These are phyloP conservation scores for Penicillium decumbens DNA, from an alignment of 2,329 filamentous ascomycete genomes.

Conservation along the genomic window DNA sequence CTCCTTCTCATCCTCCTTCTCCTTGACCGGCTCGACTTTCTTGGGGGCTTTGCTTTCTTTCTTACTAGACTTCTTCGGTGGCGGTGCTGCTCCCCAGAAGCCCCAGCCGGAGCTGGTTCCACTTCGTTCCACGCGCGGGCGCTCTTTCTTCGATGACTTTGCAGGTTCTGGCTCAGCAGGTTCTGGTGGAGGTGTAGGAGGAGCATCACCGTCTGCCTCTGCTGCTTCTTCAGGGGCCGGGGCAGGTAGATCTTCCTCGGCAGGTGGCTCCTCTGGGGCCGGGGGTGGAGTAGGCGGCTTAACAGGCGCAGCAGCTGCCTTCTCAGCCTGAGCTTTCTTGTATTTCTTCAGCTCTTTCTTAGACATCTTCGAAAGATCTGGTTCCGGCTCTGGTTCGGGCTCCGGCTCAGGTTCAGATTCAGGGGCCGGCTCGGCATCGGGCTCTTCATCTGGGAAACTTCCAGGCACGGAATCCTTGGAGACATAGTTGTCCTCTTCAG, in stretches of 20 bases:
- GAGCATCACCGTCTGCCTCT: slow-evolving; percentile 25
- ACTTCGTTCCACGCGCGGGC: slow-evolving; percentile 69
- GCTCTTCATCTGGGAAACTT: slow-evolving; percentile 51
- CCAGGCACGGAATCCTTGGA: slow-evolving; percentile 49
- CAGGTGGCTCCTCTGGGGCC: slow-evolving; percentile 36
- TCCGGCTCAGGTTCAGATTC: slow-evolving; percentile 22
- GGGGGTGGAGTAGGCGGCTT: slow-evolving; percentile 20
- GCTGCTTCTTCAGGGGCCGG: slow-evolving; percentile 35
- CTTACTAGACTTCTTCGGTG: slow-evolving; percentile 45
- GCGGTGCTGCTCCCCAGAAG: slow-evolving; percentile 61
- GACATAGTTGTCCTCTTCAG: slow-evolving; percentile 28
- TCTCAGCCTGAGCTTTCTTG: slow-evolving; percentile 26
- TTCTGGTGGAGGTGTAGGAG: slow-evolving; percentile 51
- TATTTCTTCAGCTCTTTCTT: slow-evolving; percentile 30
- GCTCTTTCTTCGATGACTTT: slow-evolving; percentile 65
- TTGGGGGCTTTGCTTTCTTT: slow-evolving; percentile 42
- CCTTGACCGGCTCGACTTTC: slow-evolving; percentile 25
- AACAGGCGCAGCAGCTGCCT: slow-evolving; percentile 24
- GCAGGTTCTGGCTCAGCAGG: slow-evolving; percentile 48
- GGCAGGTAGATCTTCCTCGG: slow-evolving; percentile 28
- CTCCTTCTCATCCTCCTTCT: slow-evolving; percentile 34
- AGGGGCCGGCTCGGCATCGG: slow-evolving; percentile 33
- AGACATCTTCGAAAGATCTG: slow-evolving; percentile 23
- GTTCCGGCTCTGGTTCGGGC: slow-evolving; percentile 13
- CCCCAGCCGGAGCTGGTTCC: slow-evolving; percentile 66